Evolutionary conservation across 2,329 filamentous ascomycete genomes (phyloP), one percentile per base, ranked within the genome.

Genomic region (Aspergillus texensis): DNA sequence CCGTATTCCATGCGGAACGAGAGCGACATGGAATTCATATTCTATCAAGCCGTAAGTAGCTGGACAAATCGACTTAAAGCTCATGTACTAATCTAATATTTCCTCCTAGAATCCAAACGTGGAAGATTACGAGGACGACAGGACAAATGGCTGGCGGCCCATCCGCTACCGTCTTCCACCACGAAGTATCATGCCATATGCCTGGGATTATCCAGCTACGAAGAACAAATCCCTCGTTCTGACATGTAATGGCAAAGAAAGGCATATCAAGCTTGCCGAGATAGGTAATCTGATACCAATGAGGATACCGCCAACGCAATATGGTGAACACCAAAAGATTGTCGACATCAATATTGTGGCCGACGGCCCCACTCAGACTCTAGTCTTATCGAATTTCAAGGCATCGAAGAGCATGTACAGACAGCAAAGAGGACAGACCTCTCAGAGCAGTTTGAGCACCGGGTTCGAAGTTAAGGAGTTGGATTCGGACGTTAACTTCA

Each of bases 1-100:
- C 95, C 95, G 0, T 99, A 95, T 80, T 97, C 94, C 0, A 97
- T 99, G 89, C 91, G 95, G 68, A 99, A 99, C 74, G 95, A 98
- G 80, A 98, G 94, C 73, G 94, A 98, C 72, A 91, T 91, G 28
- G 95, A 98, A 74, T 98, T 98, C 78, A 90, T 94, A 56, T 99
- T 99, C 81, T 97, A 91, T 82, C 95, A 99, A 77, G 91, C 93
- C 21, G 91, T 74, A 69, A 64, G 72, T 68, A 34, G 2, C 28
- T 39, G 26, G 46, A 28, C 5, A 4, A 30, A 6, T 14, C 16
- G 9, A 26, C 11, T 28, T 9, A 36, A 28, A 16, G 2, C 19
- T 16, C 6, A 11, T 30, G 8, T 30, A 16, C 60, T 62, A 34
- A 62, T 24, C 16, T 39, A 26, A 36, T 21, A 21, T 52, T 52